A percentile compares a stretch with the other conserved stretches of the same genome.
Conservation (phyloP, 1,284 basidiomycete species). For the Rhodotorula sp. region DNA sequence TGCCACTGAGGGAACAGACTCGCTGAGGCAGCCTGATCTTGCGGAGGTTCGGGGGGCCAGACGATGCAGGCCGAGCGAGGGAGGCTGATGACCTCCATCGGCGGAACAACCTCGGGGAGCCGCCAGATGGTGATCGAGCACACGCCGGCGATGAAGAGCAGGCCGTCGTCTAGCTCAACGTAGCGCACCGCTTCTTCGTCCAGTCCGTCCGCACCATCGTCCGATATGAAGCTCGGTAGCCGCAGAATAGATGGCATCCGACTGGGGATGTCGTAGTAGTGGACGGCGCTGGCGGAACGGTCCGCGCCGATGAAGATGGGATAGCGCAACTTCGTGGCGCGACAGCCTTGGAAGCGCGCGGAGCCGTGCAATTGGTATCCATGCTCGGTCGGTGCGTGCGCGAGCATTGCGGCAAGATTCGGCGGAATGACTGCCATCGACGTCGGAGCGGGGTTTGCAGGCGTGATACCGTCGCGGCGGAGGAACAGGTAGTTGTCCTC, state of each 20-base stretch:
- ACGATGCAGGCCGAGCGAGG: not conserved
- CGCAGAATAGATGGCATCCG: not conserved
- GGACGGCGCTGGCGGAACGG: not conserved
- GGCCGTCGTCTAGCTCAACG: slow-evolving; percentile 17
- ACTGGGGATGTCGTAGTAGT: not conserved
- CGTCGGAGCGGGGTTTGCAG: not conserved
- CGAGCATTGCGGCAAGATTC: not conserved
- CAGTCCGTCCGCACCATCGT: not conserved
- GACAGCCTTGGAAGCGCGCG: not conserved
- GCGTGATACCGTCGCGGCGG: slow-evolving; percentile 1
- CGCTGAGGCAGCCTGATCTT: not conserved
- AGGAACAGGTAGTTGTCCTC: not conserved
- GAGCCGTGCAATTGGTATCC: not conserved
- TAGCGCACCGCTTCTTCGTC: slow-evolving; percentile 3
- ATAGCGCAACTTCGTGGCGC: slow-evolving; percentile 10
- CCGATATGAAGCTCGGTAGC: not conserved
- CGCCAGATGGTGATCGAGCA: not conserved
- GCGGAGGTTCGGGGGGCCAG: slow-evolving; percentile 3
- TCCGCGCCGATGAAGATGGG: slow-evolving; percentile 1
- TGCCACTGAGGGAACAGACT: not conserved
- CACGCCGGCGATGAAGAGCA: slow-evolving; percentile 7
- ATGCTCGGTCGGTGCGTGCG: not conserved
- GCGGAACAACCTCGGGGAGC: not conserved
- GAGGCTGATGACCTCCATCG: no score
- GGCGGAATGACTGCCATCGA: not conserved